Evolutionary conservation across 2,329 filamentous ascomycete species (phyloP).

Genomic region (Microsporum audouinii): DNA sequence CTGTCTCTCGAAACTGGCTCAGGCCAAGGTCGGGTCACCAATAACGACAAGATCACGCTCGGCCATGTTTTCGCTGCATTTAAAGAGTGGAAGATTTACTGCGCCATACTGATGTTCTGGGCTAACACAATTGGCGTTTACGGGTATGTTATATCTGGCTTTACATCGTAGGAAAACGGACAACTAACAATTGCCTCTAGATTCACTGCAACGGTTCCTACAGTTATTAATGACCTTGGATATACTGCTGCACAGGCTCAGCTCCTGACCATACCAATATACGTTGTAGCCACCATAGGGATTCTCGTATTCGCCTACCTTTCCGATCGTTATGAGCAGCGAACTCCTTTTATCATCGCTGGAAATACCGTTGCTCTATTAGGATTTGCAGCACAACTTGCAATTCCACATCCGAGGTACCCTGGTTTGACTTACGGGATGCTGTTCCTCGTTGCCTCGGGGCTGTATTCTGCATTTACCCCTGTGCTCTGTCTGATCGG

Average conservation of each 20-base stretch:
- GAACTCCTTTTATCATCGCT: slow-evolving; percentile 34
- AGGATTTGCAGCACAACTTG: slow-evolving; percentile 47
- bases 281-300: slow-evolving; percentile 18
- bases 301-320: slow-evolving; percentile 20
- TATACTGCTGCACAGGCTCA: slow-evolving; percentile 34
- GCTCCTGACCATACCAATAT: slow-evolving; percentile 25
- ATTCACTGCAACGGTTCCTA: slow-evolving; percentile 19
- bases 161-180: slow-evolving; percentile 8
- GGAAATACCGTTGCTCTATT: slow-evolving; percentile 59
- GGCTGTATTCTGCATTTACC: slow-evolving; percentile 12
- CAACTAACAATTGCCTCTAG: slow-evolving; percentile 13
- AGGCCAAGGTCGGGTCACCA: slow-evolving; percentile 15
- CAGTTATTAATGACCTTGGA: slow-evolving; percentile 25
- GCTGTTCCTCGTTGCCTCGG: slow-evolving; percentile 12
- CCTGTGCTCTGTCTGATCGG: slow-evolving; percentile 11
- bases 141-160: slow-evolving; percentile 11
- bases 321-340: slow-evolving; percentile 21
- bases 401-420: slow-evolving; percentile 18
- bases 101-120: slow-evolving; percentile 17
- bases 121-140: slow-evolving; percentile 17
- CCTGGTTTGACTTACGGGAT: slow-evolving; percentile 13
- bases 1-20: slow-evolving; percentile 19
- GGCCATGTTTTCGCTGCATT: slow-evolving; percentile 37
- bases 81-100: slow-evolving; percentile 39
- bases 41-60: slow-evolving; percentile 27